These are phyloP conservation scores for Eragrostis curvula DNA, from an alignment of 176 grass and related monocot species.

Conservation along the genomic window DNA sequence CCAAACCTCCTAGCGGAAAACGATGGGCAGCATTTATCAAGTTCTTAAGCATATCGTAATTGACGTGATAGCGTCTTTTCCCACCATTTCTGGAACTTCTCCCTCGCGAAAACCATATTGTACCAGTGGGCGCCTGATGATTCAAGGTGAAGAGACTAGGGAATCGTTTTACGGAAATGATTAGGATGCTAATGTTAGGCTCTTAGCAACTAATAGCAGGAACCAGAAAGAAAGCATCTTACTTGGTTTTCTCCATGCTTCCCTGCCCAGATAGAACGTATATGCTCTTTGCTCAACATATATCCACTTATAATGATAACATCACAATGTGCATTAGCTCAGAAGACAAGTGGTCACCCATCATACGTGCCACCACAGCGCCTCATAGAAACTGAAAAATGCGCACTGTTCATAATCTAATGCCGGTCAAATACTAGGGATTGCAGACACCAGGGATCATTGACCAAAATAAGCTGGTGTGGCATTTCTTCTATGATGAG, in stretches of 20 bases:
- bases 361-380: neutral
- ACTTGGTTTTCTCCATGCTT: neutral
- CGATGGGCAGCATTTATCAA: neutral
- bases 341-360: neutral
- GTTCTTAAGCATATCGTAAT: conserved; percentile 25
- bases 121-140: neutral
- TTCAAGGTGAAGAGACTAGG: conserved; percentile 33
- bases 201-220: conserved; percentile 39
- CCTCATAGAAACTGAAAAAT: neutral
- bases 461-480: conserved; percentile 32
- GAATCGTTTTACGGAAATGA: conserved; percentile 27
- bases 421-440: conserved; percentile 28
- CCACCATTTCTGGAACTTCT: conserved; percentile 23
- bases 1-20: conserved; percentile 18
- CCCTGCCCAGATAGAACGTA: neutral
- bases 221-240: neutral
- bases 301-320: neutral
- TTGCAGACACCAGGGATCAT: conserved; percentile 27
- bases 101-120: neutral
- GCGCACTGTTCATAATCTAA: neutral
- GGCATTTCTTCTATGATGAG: too few relatives aligned
- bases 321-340: neutral
- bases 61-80: conserved; percentile 6
- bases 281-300: neutral
- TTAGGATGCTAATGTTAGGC: conserved; percentile 51